Base-by-base conservation (phyloP, 208 protist genomes). In the Trichomonas gallinae region DNA sequence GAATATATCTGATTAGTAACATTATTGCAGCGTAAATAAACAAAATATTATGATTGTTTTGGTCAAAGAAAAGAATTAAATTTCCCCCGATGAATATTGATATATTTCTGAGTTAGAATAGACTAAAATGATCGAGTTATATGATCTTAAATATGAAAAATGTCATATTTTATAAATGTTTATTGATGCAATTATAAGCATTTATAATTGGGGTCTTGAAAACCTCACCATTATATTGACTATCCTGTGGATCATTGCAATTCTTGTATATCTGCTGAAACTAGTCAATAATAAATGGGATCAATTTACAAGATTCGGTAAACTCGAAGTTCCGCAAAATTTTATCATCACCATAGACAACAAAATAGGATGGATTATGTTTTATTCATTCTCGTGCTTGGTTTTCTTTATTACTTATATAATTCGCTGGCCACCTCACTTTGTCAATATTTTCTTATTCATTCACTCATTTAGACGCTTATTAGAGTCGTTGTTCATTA, bases 291-390 rank as follows among this genome's bases (percentile, higher is more conserved):
- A 38, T 15, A 51, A 42, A 34, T 93, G 87, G 87, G 44, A 93
- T 31, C 11, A 93, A 93, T 93, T 93, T 38, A 93, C 87, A 93
- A 48, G 44, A 51, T 93, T 93, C 31, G 87, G 87, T 10, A 93
- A 93, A 93, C 44, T 93, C 13, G 87, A 93, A 93, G 17, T 9
- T 31, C 11, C 40, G 17, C 23, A 51, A 15, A 93, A 23, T 8
- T 93, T 48, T 51, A 93, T 93, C 21, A 42, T 44, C n/a, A 40
- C 44, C 13, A 48, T 93, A 38, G 11, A 42, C 2, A 93, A 93
- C 51, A 93, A 93, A 93, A 15, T 93, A 15, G 87, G 87, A 1
- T 93, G 87, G 87, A 93, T 93, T 40, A 40, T 38, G 42, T 93
- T 93, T 93, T 93, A 93, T 38, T 40, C 10, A 0, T 93, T 93